Evolutionary conservation across 2,329 filamentous ascomycete genomes (phyloP).

Genomic region (Curvularia sp.): DNA sequence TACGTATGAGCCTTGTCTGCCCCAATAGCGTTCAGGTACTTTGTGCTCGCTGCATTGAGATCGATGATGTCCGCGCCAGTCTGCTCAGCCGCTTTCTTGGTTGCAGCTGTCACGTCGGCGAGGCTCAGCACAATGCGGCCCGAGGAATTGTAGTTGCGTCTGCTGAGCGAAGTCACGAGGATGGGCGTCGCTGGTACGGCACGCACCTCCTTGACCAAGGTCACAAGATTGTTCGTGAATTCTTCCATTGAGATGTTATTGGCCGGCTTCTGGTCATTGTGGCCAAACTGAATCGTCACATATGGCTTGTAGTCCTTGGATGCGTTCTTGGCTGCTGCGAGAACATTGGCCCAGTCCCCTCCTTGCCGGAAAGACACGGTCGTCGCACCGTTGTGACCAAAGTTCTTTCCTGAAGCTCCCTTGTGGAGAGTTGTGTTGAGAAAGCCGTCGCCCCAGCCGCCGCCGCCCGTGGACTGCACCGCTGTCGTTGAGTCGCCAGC

Average conservation of each 20-base stretch:
- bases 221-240: conserved; percentile 60
- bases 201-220: conserved; percentile 47
- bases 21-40: conserved; percentile 62
- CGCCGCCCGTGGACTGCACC: conserved; percentile 30
- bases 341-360: conserved; percentile 61
- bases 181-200: conserved; percentile 49
- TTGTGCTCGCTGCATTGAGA: conserved; percentile 59
- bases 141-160: conserved; percentile 55
- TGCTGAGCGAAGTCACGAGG: conserved; percentile 62
- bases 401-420: conserved; percentile 62
- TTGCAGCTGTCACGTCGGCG: conserved; percentile 53
- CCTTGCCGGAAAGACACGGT: conserved; percentile 62
- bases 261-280: conserved; percentile 64
- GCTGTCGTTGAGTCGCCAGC: conserved; percentile 51
- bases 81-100: conserved; percentile 56
- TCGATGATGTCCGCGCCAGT: conserved; percentile 56
- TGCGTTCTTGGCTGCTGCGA: conserved; percentile 51
- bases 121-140: conserved; percentile 56
- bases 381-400: conserved; percentile 61
- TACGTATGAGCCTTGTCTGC: conserved; percentile 56
- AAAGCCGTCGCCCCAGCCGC: conserved; percentile 66
- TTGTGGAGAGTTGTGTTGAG: conserved; percentile 56
- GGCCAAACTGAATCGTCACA: conserved; percentile 66
- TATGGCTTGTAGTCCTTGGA: conserved; percentile 54
- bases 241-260: conserved; percentile 55